Evolutionary conservation across 2,329 filamentous ascomycete species (phyloP), one percentile per base, ranked within the genome.

Genomic region (Triangularia setosa): DNA sequence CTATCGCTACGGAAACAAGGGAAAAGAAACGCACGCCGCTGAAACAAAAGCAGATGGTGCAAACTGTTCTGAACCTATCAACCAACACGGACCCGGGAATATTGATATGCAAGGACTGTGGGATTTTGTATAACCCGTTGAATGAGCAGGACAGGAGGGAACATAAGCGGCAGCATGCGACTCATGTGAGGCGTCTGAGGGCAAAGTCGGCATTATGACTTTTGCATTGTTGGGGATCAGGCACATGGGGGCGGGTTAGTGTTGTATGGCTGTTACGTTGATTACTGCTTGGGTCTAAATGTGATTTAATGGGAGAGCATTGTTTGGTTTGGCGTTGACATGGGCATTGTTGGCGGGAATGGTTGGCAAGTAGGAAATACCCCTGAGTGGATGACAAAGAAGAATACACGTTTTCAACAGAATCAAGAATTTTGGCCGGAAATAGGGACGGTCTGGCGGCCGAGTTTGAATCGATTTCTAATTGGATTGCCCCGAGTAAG

Each of bases 111-210:
- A 75, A 73, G 30, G 76, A 77, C 27, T 81, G 79, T 65, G 75
- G 76, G 25, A 77, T 80, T 63, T 63, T 81, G 53, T 81, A 81
- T 67, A 81, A 81, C 60, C 78, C 78, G 4, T 69, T 80, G 48
- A 78, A 81, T 67, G 75, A 77, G 35, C 75, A 78, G 60, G 79
- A 81, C 65, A 75, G 75, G 18, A 77, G 74, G 65, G 75, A 76
- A 25, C 79, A 81, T 60, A 75, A 76, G 23, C 75, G 73, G 52
- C 75, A 64, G 33, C 71, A 73, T 62, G 68, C 69, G 11, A 70
- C 70, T 16, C 57, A 60, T 52, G 57, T 66, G 21, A 61, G 69
- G 58, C 27, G 24, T 27, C 12, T 55, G 21, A 48, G 18, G 52
- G 52, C 3, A 14, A 55, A 55, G 21, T 28, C 16, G 52, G 11